phyloP scores from a whole-genome alignment of 306 rosid species.

The Casuarina cunninghamiana region DNA sequence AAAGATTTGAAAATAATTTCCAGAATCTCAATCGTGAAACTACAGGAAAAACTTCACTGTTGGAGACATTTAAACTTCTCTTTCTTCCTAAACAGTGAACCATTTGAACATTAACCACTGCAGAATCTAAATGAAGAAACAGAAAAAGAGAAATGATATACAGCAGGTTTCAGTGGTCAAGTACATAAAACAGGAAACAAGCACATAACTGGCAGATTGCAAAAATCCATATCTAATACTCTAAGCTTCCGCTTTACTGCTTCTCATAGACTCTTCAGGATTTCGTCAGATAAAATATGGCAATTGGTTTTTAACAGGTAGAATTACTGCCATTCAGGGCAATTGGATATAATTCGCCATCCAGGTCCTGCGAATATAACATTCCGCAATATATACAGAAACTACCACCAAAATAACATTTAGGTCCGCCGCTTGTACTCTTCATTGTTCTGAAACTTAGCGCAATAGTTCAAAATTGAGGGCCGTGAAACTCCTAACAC shows the following conservation, averaged over 20 bases:
- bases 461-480: not conserved
- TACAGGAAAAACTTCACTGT: not conserved
- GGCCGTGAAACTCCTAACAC: not conserved
- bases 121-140: not conserved
- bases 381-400: too few species aligned
- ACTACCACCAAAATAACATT: too few species aligned
- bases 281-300: too few species aligned
- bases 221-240: not conserved
- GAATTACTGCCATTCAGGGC: too few species aligned
- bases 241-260: not conserved
- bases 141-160: not conserved
- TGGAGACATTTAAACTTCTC: not conserved
- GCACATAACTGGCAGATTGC: not conserved
- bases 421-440: not conserved
- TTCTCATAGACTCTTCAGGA: not conserved
- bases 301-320: too few species aligned
- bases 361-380: too few species aligned
- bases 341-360: too few species aligned
- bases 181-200: not conserved
- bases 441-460: not conserved
- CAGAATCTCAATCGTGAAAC: not conserved
- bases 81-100: too few species aligned
- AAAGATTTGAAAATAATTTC: not conserved
- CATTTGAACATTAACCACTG: not conserved
- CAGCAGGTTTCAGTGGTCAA: not conserved